These are phyloP conservation scores for Cocos nucifera DNA, from an alignment of 176 grass and related monocot species.

Conservation along the genomic window DNA sequence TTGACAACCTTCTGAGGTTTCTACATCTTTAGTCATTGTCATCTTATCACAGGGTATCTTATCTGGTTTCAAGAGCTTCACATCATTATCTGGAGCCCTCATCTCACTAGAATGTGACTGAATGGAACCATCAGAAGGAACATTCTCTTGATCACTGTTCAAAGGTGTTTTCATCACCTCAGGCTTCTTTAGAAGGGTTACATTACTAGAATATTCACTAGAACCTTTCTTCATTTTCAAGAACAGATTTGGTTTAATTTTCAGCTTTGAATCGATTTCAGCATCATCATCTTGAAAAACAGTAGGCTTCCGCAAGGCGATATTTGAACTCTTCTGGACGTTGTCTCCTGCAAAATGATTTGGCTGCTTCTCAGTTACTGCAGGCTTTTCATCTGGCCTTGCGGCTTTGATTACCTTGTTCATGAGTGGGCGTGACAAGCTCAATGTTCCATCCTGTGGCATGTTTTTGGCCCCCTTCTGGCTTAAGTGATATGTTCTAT, in stretches of 20 bases:
- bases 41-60: not conserved
- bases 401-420: slow-evolving; percentile 4
- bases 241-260: slow-evolving; percentile 40
- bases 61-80: not conserved
- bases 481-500: slow-evolving; percentile 1
- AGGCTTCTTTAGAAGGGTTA: slow-evolving; percentile 72
- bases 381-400: slow-evolving; percentile 6
- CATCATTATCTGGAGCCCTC: slow-evolving; percentile 15
- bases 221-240: slow-evolving; percentile 67
- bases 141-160: slow-evolving; percentile 21
- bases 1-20: slow-evolving; percentile 6
- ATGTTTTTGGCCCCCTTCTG: not conserved
- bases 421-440: slow-evolving; percentile 1
- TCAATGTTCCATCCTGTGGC: not conserved
- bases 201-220: slow-evolving; percentile 47
- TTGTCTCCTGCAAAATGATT: slow-evolving; percentile 1
- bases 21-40: slow-evolving; percentile 17
- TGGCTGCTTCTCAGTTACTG: not conserved
- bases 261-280: slow-evolving; percentile 53
- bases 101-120: slow-evolving; percentile 4
- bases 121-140: slow-evolving; percentile 3
- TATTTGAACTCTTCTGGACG: slow-evolving; percentile 17
- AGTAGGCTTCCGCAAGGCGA: slow-evolving; percentile 60
- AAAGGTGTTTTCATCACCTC: slow-evolving; percentile 25
- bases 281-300: slow-evolving; percentile 44